Conservation (phyloP, 2,329 filamentous ascomycete genomes). For the Hymenoscyphus infarciens region DNA sequence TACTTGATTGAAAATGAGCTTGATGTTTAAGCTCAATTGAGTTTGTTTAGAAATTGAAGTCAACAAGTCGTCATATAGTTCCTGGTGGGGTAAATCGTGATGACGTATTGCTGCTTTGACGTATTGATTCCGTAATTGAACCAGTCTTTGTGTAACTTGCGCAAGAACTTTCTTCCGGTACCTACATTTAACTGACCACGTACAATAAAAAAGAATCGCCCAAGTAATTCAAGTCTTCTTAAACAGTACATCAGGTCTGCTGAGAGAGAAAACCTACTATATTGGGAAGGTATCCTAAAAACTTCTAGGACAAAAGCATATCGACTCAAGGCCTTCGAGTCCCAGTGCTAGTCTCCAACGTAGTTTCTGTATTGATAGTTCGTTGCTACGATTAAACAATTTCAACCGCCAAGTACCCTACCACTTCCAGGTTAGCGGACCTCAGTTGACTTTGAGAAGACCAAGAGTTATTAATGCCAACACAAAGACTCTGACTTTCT, state of each 20-base stretch:
- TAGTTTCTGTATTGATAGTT: too few species aligned
- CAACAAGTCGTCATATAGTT: slow-evolving; percentile 1
- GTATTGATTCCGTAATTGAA: background rate
- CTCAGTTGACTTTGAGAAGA: background rate
- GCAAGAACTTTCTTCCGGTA: background rate
- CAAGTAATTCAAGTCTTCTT: background rate
- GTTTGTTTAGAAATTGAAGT: background rate
- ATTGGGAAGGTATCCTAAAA: too few species aligned
- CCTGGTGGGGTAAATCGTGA: background rate
- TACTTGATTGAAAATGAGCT: background rate
- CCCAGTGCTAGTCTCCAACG: too few species aligned
- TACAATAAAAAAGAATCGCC: background rate
- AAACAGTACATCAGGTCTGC: background rate
- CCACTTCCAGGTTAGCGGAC: too few species aligned
- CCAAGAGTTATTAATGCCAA: background rate
- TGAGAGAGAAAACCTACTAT: too few species aligned
- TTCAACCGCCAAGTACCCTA: too few species aligned
- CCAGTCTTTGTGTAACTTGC: background rate
- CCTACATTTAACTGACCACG: background rate
- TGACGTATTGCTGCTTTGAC: background rate
- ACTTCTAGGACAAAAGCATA: too few species aligned
- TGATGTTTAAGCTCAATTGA: background rate
- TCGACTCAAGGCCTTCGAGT: too few species aligned
- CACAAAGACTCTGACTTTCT: too few species aligned
- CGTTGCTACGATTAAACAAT: too few species aligned